Evolutionary conservation across 345 rosid genomes (phyloP), one percentile per base, ranked within the genome.

Genomic region (Punica granatum): DNA sequence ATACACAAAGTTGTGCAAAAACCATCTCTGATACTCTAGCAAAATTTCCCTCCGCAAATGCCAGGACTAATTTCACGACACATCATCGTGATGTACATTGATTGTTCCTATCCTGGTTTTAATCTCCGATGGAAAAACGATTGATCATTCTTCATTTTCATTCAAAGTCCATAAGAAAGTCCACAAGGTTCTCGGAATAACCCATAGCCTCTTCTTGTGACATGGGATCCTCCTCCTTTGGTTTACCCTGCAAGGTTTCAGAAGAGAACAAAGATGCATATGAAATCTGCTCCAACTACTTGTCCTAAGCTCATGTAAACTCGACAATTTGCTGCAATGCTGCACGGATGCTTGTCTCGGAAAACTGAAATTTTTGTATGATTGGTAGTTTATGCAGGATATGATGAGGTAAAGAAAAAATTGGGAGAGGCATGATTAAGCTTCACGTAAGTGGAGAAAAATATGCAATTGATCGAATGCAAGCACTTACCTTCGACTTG

Each of bases 191-290:
- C 75, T 94, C 92, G 0, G 99, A 84, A 67, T 91, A 90, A 14
- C 85, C 90, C 15, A 89, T 59, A 3, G 97, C 99, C 51, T 86
- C 92, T 42, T 89, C 86, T 67, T 91, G 73, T 58, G 86, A 77
- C 96, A 86, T 66, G 18, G 46, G 51, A 54, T 73, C 87, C 7
- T 84, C 81, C 80, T 81, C 85, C 73, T 88, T 89, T 7, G 84
- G 85, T 69, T 88, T 89, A 36, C 73, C 82, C 97, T 89, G 85
- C 78, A 82, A 65, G 26, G 33, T 26, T 56, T 66, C 11, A 65
- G 41, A 37, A 37, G 41, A n/a, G n/a, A n/a, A n/a, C n/a, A 41
- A 14, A 28, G 13, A 34, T 49, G 60, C 60, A 53, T 16, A 18
- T 53, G 59, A 23, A 1, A 5, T 53, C 31, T 9, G 13, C 59